Conservation (phyloP, 306 rosid genomes). For the Urtica urens region DNA sequence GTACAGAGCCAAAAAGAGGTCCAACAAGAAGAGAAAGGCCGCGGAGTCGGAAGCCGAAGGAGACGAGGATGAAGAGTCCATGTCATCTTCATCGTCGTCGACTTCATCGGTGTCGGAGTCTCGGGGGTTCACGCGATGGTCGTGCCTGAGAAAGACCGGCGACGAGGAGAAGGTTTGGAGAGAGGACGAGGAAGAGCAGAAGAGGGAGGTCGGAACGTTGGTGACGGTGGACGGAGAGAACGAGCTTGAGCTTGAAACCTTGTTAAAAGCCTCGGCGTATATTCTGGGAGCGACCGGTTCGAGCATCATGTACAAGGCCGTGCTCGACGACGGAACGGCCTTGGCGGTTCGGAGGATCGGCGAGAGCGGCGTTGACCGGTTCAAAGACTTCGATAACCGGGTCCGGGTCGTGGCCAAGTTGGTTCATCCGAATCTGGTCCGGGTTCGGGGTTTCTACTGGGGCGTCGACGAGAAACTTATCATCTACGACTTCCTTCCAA, state of each 20-base stretch:
- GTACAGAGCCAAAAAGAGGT: constrained; percentile 35
- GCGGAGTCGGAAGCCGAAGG: constrained; percentile 27
- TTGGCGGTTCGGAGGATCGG: constrained; percentile 89
- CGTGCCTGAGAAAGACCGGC: constrained; percentile 51
- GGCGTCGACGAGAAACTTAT: constrained; percentile 78
- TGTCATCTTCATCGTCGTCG: constrained; percentile 36
- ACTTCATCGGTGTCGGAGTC: constrained; percentile 43
- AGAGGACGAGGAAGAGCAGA: constrained; percentile 20
- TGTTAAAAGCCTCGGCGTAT: constrained; percentile 76
- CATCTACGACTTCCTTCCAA: constrained; percentile 86
- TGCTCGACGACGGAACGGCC: constrained; percentile 69
- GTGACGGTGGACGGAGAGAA: constrained; percentile 74
- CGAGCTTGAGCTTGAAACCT: constrained; percentile 66
- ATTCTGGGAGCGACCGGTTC: constrained; percentile 90
- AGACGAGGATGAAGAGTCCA: constrained; percentile 16
- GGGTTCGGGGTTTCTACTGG: constrained; percentile 87
- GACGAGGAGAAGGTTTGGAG: constrained; percentile 31
- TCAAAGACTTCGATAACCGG: constrained; percentile 78
- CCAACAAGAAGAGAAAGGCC: constrained; percentile 22
- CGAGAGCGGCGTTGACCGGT: constrained; percentile 59
- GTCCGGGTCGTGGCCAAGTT: constrained; percentile 58
- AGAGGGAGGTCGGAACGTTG: constrained; percentile 46
- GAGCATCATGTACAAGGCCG: constrained; percentile 93
- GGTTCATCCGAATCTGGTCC: constrained; percentile 79
- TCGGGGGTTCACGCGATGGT: constrained; percentile 62